phyloP scores from a whole-genome alignment of 305 asterid species.

The Withania somnifera region DNA sequence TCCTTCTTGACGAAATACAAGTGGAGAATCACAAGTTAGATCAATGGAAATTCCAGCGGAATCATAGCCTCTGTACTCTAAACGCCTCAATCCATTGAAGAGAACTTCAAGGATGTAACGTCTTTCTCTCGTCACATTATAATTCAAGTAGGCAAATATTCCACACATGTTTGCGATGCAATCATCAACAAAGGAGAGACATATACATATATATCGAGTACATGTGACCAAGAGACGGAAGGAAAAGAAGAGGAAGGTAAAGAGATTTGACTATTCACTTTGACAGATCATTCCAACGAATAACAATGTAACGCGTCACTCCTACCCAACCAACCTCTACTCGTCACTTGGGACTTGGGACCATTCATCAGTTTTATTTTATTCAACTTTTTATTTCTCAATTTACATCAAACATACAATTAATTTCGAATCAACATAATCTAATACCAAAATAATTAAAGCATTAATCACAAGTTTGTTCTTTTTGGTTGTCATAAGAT shows the following conservation, averaged over 20 bases:
- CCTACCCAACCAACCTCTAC: too few relatives aligned
- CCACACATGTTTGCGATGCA: constrained; percentile 57
- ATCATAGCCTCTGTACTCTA: constrained; percentile 97
- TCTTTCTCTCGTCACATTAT: constrained; percentile 57
- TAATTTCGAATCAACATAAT: too few relatives aligned
- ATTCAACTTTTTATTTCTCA: too few relatives aligned
- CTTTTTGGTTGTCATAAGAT: too few relatives aligned
- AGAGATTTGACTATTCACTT: not conserved
- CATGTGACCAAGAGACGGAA: not conserved
- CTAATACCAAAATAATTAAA: too few relatives aligned
- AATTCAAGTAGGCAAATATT: constrained; percentile 87
- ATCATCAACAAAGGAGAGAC: not conserved
- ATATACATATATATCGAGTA: not conserved
- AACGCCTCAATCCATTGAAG: constrained; percentile 84
- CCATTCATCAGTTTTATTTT: too few relatives aligned
- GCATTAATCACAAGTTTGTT: too few relatives aligned
- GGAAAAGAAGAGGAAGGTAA: not conserved
- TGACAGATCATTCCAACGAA: not conserved
- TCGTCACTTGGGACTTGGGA: too few relatives aligned
- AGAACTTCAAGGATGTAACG: constrained; percentile 71
- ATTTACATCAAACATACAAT: too few relatives aligned
- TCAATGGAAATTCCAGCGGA: constrained; percentile 90
- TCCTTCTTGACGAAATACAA: constrained; percentile 85
- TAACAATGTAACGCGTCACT: not conserved
- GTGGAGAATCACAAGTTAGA: constrained; percentile 20